Percentiles rank a stretch among this genome's conserved stretches.
Evolutionary conservation across 208 protist genomes (phyloP).

Genomic region (Trypanosoma mega): DNA sequence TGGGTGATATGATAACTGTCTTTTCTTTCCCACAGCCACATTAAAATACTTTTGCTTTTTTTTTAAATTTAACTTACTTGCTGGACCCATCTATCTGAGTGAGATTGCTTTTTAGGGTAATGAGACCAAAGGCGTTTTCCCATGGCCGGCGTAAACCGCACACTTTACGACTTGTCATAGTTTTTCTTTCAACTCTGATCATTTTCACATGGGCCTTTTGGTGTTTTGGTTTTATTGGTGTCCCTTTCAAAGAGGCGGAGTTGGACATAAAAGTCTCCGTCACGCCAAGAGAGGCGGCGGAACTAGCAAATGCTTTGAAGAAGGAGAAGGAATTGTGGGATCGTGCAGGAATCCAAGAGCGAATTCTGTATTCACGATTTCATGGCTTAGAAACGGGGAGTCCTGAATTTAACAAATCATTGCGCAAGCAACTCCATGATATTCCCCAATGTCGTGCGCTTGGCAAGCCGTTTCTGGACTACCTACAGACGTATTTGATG

Average conservation of each 20-base stretch:
- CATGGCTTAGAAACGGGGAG: background rate
- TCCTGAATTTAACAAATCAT: background rate
- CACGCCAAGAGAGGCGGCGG: background rate
- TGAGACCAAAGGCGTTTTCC: too few relatives aligned
- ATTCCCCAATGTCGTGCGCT: constrained; percentile 11
- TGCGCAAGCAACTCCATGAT: background rate
- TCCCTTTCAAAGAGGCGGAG: too few relatives aligned
- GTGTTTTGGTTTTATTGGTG: too few relatives aligned
- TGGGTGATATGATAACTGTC: background rate
- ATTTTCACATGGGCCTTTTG: too few relatives aligned
- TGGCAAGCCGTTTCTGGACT: constrained; percentile 1
- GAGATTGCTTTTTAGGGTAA: too few relatives aligned
- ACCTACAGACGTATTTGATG: constrained; percentile 3
- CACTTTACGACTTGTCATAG: too few relatives aligned
- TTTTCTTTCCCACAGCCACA: background rate
- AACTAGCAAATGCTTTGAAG: background rate
- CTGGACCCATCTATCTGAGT: too few relatives aligned
- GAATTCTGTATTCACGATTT: constrained; percentile 5
- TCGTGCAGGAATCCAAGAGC: background rate
- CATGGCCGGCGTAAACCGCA: too few relatives aligned
- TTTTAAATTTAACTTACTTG: background rate
- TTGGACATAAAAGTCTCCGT: background rate
- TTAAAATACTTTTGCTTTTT: background rate
- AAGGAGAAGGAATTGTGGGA: constrained; percentile 7
- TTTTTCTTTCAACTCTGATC: too few relatives aligned